These are phyloP conservation scores for Onygenales sp. DNA, from an alignment of 2,329 filamentous ascomycete species.

Conservation along the genomic window DNA sequence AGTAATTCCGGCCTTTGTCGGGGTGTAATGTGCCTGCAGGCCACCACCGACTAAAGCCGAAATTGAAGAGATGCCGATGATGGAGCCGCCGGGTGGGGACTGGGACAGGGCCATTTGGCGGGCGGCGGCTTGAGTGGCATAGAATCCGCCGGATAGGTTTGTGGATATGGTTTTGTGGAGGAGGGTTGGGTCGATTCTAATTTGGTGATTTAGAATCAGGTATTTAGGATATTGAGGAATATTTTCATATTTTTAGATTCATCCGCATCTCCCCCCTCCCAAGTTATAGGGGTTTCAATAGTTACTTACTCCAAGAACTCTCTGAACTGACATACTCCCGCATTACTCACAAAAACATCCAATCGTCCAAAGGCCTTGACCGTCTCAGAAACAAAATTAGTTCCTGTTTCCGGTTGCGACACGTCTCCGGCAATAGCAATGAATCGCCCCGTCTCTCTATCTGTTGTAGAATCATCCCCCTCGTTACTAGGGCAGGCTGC, in stretches of 20 bases:
- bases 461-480: background rate
- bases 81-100: slow-evolving; percentile 60
- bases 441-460: slow-evolving; percentile 28
- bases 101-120: slow-evolving; percentile 72
- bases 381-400: slow-evolving; percentile 55
- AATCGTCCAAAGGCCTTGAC: slow-evolving; percentile 48
- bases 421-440: slow-evolving; percentile 70
- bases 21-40: slow-evolving; percentile 74
- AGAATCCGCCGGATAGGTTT: slow-evolving; percentile 84
- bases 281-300: too few species aligned
- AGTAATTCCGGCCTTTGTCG: slow-evolving; percentile 74
- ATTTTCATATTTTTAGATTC: too few species aligned
- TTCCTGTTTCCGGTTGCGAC: slow-evolving; percentile 61
- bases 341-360: slow-evolving; percentile 79
- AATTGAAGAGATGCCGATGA: slow-evolving; percentile 45
- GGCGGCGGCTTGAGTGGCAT: slow-evolving; percentile 74
- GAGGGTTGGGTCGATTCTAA: slow-evolving; percentile 56
- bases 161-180: slow-evolving; percentile 64
- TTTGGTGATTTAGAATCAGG: background rate
- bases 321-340: slow-evolving; percentile 78
- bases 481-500: slow-evolving; percentile 4
- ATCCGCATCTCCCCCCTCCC: too few species aligned
- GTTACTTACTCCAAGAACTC: slow-evolving; percentile 62
- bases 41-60: slow-evolving; percentile 53
- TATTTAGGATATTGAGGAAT: background rate